Conservation (phyloP, 2,329 filamentous ascomycete species). For the Kalmusia sp. region DNA sequence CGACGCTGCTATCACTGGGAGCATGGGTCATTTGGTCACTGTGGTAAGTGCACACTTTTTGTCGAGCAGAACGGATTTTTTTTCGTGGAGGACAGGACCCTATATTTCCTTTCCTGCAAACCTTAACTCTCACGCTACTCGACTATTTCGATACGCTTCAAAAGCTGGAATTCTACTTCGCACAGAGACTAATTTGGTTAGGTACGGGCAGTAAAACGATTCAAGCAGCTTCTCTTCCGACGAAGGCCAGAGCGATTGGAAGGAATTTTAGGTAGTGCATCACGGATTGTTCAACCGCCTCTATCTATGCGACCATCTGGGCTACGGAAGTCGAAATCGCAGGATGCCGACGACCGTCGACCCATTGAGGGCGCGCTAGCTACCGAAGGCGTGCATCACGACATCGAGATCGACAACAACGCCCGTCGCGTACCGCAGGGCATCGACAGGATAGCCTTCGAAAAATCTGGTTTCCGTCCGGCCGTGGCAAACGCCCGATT, state of each 20-base stretch:
- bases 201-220: slow-evolving; percentile 91
- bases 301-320: slow-evolving; percentile 55
- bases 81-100: too few relatives aligned
- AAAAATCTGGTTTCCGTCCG: slow-evolving; percentile 23
- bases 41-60: slow-evolving; percentile 66
- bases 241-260: slow-evolving; percentile 63
- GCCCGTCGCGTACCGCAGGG: slow-evolving; percentile 23
- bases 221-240: slow-evolving; percentile 75
- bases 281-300: slow-evolving; percentile 65
- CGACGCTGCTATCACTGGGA: slow-evolving; percentile 86
- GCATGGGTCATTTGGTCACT: slow-evolving; percentile 84
- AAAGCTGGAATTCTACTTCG: too few relatives aligned
- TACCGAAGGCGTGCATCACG: slow-evolving; percentile 62
- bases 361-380: slow-evolving; percentile 58
- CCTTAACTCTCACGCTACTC: background rate
- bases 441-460: slow-evolving; percentile 29
- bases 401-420: slow-evolving; percentile 48
- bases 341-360: slow-evolving; percentile 59
- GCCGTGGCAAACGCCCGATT: slow-evolving; percentile 14
- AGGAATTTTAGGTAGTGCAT: slow-evolving; percentile 65
- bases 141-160: too few relatives aligned
- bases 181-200: too few relatives aligned
- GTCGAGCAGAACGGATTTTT: too few relatives aligned
- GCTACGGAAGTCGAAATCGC: slow-evolving; percentile 56
- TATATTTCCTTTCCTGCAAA: too few relatives aligned